Base-by-base conservation (phyloP, 2,329 filamentous ascomycete genomes). In the Fonsecaea monophora region DNA sequence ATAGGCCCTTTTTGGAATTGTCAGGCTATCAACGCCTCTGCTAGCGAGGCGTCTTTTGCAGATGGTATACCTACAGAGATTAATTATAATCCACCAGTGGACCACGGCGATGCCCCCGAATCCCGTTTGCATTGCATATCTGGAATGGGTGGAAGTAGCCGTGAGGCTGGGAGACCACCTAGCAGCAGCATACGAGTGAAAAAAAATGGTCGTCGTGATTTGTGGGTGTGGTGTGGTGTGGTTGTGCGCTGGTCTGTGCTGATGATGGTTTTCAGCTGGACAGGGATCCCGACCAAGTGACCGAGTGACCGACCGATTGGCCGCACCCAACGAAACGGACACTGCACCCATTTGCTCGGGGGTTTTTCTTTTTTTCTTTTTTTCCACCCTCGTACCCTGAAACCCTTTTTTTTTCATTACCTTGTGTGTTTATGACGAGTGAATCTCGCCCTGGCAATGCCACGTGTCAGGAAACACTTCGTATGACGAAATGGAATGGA, bases 231-330 rank as follows among this genome's bases (percentile, higher is more conserved):
- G 25, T 25, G 25, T 42, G 25, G 25, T 25, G 25, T 2, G 15
- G 40, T 42, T 42, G 13, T n/a, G 8, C 15, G 40, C 40, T 8
- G 40, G 8, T 25, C 25, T 25, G 25, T 25, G 25, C 25, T 25
- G 25, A 25, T 25, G 25, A 25, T 25, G 25, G 25, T 50, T 50
- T 50, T 60, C 57, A 60, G 57, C 57, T 60, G 38, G 30, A 60
- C 57, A 60, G 57, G 57, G 57, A 50, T 50, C 21, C 21, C 25
- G 40, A 50, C 45, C 45, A 5, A 9, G 18, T 38, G 13, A 38
- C 25, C 25, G 25, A 9, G 37, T 38, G 13, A 38, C 37, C 37
- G 37, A 25, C 25, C 3, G 25, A 2, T 3, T 25, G 25, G 25
- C 25, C 25, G 25, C 25, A 25, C 25, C 25, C 25, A 25, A 25